A percentile compares a stretch with the other conserved stretches of the same genome.
These are phyloP conservation scores for Hanseniaspora vineae DNA, from an alignment of 805 yeast genomes.

Conservation along the genomic window DNA sequence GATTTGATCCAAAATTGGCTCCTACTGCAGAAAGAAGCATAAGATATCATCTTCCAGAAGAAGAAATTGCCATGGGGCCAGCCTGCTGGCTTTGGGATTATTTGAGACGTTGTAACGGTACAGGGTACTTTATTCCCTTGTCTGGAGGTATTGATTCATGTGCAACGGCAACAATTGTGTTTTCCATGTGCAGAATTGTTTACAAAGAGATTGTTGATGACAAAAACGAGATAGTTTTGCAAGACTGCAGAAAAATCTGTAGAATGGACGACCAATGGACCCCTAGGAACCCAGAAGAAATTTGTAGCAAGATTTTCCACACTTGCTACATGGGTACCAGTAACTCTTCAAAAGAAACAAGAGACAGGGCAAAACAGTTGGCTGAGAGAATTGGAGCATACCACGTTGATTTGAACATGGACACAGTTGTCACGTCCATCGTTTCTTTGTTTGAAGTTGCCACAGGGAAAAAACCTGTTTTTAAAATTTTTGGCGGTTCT, in stretches of 20 bases:
- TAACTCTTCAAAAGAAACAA: conserved; percentile 82
- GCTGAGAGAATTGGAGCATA: conserved; percentile 72
- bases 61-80: conserved; percentile 95
- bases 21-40: conserved; percentile 45
- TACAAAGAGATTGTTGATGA: conserved; percentile 42
- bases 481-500: conserved; percentile 88
- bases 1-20: conserved; percentile 45
- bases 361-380: conserved; percentile 65
- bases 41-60: conserved; percentile 72
- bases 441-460: conserved; percentile 70
- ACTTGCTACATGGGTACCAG: conserved; percentile 93
- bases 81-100: conserved; percentile 99
- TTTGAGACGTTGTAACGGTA: conserved; percentile 76
- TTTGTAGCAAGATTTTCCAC: conserved; percentile 67
- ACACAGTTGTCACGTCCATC: conserved; percentile 61
- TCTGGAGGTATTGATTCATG: conserved; percentile 98
- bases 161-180: conserved; percentile 90
- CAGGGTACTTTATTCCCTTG: conserved; percentile 85
- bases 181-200: conserved; percentile 86
- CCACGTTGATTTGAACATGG: conserved; percentile 90
- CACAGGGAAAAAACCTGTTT: conserved; percentile 81
- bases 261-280: conserved; percentile 44
- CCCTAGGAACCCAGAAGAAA: conserved; percentile 64
- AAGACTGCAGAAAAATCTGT: conserved; percentile 60
- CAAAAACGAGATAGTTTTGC: conserved; percentile 66